Evolutionary conservation across 1,284 basidiomycete species (phyloP).

Genomic region (Boletus smithii): DNA sequence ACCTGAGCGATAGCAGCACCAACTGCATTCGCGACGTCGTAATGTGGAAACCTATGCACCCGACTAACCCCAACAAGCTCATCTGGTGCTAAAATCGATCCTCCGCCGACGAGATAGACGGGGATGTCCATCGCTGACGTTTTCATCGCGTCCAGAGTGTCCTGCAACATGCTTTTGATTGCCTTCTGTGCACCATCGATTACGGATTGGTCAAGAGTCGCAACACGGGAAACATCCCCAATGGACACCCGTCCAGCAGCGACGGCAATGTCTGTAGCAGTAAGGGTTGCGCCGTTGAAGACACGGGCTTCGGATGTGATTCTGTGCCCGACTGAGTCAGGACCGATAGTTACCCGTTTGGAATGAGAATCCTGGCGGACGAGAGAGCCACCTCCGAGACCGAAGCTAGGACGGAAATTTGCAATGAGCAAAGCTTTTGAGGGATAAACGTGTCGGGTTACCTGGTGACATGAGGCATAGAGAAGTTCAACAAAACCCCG

Average conservation of each 20-base stretch:
- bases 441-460: slow-evolving; percentile 16
- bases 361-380: slow-evolving; percentile 36
- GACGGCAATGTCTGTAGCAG: slow-evolving; percentile 55
- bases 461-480: slow-evolving; percentile 42
- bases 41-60: slow-evolving; percentile 50
- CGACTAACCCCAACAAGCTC: slow-evolving; percentile 47
- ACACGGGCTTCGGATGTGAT: slow-evolving; percentile 47
- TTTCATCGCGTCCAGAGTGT: slow-evolving; percentile 52
- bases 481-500: slow-evolving; percentile 34
- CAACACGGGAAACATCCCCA: slow-evolving; percentile 39
- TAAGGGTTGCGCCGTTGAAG: slow-evolving; percentile 51
- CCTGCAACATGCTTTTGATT: slow-evolving; percentile 50
- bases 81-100: slow-evolving; percentile 49
- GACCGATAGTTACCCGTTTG: slow-evolving; percentile 46
- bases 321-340: slow-evolving; percentile 57
- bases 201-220: slow-evolving; percentile 26
- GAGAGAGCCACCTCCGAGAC: slow-evolving; percentile 54
- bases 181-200: slow-evolving; percentile 36
- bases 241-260: slow-evolving; percentile 41
- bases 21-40: slow-evolving; percentile 58
- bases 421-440: neutral
- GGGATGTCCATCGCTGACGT: slow-evolving; percentile 48
- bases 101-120: slow-evolving; percentile 54
- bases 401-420: slow-evolving; percentile 39
- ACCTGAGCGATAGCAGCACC: slow-evolving; percentile 48